Base-by-base conservation (phyloP, 495 filamentous ascomycete genomes). In the Stereocaulon alpinum region DNA sequence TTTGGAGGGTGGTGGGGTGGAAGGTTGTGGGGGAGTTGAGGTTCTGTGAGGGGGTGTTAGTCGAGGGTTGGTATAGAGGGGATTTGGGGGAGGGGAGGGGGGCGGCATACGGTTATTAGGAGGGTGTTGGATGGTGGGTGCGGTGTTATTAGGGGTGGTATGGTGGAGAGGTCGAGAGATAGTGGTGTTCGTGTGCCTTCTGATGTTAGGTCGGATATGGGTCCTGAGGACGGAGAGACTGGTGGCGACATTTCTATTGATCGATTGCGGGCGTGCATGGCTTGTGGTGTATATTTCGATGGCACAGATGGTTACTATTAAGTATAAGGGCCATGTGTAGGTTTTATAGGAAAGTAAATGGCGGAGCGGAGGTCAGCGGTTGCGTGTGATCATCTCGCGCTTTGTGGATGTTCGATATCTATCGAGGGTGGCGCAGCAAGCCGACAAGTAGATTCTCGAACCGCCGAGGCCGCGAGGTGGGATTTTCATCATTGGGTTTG, bases 71-170 rank as follows among this genome's bases (percentile, higher is more conserved):
- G 12, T 17, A 3, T 24, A 24, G 3, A 24, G 24, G 24, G 24
- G 56, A 9, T 11, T 43, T 11, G 7, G 49, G 29, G 53, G 45
- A 41, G 55, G 45, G 32, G 5, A 27, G 20, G 6, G 15, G 6
- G 14, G 61, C 70, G 43, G 61, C 70, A 40, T 64, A 74, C 75
- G 64, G 89, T 93, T 71, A 98, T 89, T 58, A 98, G 80, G 53
- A 98, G 87, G 0, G 91, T 96, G 74, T 98, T 98, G 60, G 89
- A 87, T 40, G 92, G 90, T 24, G 86, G 83, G 3, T 88, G 81
- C 6, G 93, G 92, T 66, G 85, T 80, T n/a, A 75, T 73, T 29
- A 96, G 77, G 3, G 89, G 79, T 40, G 92, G 92, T 20, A 96
- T 69, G 68, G 77, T 84, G 61, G 84, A 85, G 40, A 98, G 78